Percentiles rank a stretch among this genome's conserved stretches.
Conservation (phyloP, 352 stramenopile species). For the Phytopythium aichiense region DNA sequence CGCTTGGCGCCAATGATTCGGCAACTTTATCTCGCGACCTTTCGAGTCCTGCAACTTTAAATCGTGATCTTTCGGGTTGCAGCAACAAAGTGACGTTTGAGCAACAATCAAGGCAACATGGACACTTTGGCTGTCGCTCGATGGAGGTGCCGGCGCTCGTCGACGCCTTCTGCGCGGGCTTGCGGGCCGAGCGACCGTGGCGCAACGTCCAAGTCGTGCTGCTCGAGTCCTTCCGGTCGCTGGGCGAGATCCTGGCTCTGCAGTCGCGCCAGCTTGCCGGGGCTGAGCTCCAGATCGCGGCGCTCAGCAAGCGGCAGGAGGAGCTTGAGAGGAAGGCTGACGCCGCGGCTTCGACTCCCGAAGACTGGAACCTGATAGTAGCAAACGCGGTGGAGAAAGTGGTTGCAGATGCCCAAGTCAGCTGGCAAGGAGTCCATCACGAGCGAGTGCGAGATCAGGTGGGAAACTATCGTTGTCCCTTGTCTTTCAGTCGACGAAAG, state of each 20-base stretch:
- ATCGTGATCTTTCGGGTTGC: neutral
- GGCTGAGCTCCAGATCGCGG: constrained; percentile 13
- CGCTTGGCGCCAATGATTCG: neutral
- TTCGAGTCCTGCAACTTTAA: constrained; percentile 2
- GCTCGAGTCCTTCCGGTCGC: constrained; percentile 27
- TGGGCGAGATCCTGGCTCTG: constrained; percentile 31
- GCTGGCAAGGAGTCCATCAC: neutral
- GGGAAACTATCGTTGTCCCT: neutral
- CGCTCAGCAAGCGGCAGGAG: constrained; percentile 16
- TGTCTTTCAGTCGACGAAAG: no score
- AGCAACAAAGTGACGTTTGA: neutral
- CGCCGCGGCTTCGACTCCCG: neutral
- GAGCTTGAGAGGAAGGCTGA: constrained; percentile 11
- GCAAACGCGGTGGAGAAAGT: constrained; percentile 10
- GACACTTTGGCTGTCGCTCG: no score
- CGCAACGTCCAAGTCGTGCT: constrained; percentile 60
- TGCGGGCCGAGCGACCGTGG: constrained; percentile 51
- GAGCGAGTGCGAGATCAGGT: constrained; percentile 3
- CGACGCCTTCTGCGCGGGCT: constrained; percentile 13
- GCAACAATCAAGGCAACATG: neutral
- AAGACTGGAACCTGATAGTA: neutral
- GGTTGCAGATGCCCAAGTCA: neutral
- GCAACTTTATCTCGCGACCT: neutral
- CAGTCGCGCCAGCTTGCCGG: constrained; percentile 27
- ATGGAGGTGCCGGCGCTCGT: constrained; percentile 1